Base-by-base conservation (phyloP, 345 rosid genomes). In the Clausena lansium region DNA sequence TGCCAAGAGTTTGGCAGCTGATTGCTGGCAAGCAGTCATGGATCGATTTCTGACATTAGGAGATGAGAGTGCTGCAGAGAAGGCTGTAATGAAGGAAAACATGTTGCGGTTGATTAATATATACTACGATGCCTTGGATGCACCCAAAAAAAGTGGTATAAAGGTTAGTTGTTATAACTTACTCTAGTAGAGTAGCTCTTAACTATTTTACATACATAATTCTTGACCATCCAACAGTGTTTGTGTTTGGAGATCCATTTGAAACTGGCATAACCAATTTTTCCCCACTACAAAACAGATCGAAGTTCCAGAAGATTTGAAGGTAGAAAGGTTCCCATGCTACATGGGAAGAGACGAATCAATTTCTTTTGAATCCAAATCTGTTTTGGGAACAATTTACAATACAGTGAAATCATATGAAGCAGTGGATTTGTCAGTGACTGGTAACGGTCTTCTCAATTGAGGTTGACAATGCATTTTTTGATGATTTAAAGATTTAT, bases 111-210 rank as follows among this genome's bases (percentile, higher is more conserved):
- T 92, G 68, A 81, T 90, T 38, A 86, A 93, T 77, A 70, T 88
- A 64, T 93, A 92, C 73, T 95, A 92, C 79, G 93, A 93, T 78
- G 94, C 98, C 70, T 73, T 95, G 10, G 98, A 93, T 87, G 97
- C 98, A 67, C 90, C 92, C 0, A 94, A 94, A 61, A 87, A 81
- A 19, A 70, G 87, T 11, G 92, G 89, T 50, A 35, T 7, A 74
- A 83, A 84, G 88, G 94, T 87, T 64, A 24, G 84, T 78, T 33
- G 20, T 72, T 24, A 19, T n/a, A 33, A 55, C n/a, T 32, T 45
- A 35, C 24, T 28, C 52, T n/a, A 2, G 55, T 38, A 54, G 33
- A 36, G 15, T 41, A 41, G 11, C 14, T 41, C 58, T 24, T 30
- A 22, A 4, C 5, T 54, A 30, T 59, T 82, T 62, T 32, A 15